phyloP scores from a whole-genome alignment of 2,329 filamentous ascomycete genomes.

The Fusarium circinatum region DNA sequence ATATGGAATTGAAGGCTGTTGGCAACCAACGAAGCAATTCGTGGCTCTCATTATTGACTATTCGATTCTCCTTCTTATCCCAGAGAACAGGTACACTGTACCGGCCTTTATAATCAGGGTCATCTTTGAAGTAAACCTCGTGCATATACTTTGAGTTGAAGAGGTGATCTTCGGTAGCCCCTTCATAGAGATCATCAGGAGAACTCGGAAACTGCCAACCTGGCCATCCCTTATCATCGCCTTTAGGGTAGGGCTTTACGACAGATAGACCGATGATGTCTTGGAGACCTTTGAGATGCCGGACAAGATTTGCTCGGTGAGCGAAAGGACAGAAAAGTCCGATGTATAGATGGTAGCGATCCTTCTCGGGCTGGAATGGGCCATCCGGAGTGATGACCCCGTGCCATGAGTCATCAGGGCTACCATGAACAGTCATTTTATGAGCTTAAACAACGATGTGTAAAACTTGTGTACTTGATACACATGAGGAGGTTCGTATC shows the following conservation, averaged over 20 bases:
- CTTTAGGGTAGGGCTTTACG: slow-evolving; percentile 74
- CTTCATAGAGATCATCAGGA: slow-evolving; percentile 63
- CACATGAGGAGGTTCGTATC: not conserved
- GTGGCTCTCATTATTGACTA: slow-evolving; percentile 84
- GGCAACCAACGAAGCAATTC: slow-evolving; percentile 90
- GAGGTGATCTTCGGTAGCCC: slow-evolving; percentile 69
- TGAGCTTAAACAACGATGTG: not conserved
- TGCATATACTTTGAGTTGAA: slow-evolving; percentile 74
- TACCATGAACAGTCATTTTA: slow-evolving; percentile 31
- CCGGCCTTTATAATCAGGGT: slow-evolving; percentile 73
- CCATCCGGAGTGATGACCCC: slow-evolving; percentile 23
- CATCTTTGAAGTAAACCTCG: slow-evolving; percentile 75
- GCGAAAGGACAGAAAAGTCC: slow-evolving; percentile 72
- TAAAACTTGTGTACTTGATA: no score
- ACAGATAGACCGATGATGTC: slow-evolving; percentile 72
- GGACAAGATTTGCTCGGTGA: slow-evolving; percentile 77
- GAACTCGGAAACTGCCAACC: slow-evolving; percentile 68
- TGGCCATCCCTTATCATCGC: slow-evolving; percentile 69
- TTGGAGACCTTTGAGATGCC: slow-evolving; percentile 77
- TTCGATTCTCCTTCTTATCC: slow-evolving; percentile 72
- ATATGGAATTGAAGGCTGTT: slow-evolving; percentile 72
- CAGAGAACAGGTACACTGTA: slow-evolving; percentile 80
- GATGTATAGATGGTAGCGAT: slow-evolving; percentile 70
- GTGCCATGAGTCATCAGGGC: slow-evolving; percentile 42
- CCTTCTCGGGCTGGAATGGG: slow-evolving; percentile 65